These are phyloP conservation scores for Penicillium sumatraense DNA, from an alignment of 2,329 filamentous ascomycete species.

Conservation along the genomic window DNA sequence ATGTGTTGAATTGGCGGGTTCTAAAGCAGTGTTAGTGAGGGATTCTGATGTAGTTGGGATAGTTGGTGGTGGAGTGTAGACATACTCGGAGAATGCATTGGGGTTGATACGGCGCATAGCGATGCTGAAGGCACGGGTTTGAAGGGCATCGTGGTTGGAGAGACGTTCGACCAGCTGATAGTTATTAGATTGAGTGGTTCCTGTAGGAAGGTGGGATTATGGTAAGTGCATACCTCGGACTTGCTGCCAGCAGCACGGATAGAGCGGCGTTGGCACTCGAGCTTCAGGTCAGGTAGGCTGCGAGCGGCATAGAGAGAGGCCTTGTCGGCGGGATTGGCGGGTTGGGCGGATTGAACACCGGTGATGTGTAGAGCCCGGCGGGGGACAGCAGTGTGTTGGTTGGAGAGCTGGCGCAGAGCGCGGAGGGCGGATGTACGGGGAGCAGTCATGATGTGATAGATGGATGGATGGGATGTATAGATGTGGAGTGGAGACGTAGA, in stretches of 20 bases:
- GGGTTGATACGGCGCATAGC: constrained; percentile 55
- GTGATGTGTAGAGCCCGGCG: constrained; percentile 64
- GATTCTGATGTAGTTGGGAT: constrained; percentile 1
- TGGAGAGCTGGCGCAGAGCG: constrained; percentile 49
- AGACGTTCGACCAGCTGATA: constrained; percentile 56
- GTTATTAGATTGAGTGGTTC: background rate
- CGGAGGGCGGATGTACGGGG: constrained; percentile 51
- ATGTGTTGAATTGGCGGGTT: constrained; percentile 65
- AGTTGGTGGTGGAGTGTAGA: too few relatives aligned
- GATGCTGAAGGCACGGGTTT: constrained; percentile 60
- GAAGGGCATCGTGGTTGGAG: constrained; percentile 57
- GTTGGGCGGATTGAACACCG: constrained; percentile 60
- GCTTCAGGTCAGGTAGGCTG: constrained; percentile 55
- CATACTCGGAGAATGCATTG: constrained; percentile 45
- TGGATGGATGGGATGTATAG: background rate
- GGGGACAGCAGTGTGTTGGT: constrained; percentile 40
- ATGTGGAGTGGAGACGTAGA: background rate
- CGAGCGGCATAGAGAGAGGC: constrained; percentile 56
- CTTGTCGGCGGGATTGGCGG: constrained; percentile 56
- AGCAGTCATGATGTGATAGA: constrained; percentile 45
- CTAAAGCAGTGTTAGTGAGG: constrained; percentile 40
- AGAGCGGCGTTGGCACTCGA: constrained; percentile 56
- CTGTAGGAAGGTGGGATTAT: background rate
- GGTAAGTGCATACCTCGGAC: constrained; percentile 49
- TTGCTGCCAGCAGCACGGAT: constrained; percentile 53